Conservation (phyloP, 768 basidiomycete genomes). For the Gloeophyllum trabeum region DNA sequence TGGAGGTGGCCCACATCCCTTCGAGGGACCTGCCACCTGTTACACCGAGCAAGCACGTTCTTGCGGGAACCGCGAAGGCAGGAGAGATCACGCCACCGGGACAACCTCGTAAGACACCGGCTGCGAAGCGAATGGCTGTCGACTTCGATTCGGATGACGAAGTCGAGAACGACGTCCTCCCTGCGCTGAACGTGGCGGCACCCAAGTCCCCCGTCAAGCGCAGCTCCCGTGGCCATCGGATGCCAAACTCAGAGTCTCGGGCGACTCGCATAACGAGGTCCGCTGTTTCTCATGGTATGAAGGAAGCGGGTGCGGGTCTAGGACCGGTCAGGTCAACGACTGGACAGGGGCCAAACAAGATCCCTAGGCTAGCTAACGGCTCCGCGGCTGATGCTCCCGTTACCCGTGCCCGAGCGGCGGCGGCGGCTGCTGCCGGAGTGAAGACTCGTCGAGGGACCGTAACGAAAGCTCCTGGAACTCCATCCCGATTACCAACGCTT, state of each 20-base stretch:
- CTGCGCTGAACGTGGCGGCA: conserved; percentile 41
- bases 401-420: conserved; percentile 35
- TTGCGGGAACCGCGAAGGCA: conserved; percentile 58
- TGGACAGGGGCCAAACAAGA: conserved; percentile 25
- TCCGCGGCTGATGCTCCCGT: conserved; percentile 22
- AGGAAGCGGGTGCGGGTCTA: conserved; percentile 5
- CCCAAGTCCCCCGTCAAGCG: conserved; percentile 8
- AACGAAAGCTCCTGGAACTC: conserved; percentile 47
- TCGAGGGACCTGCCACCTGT: conserved; percentile 48
- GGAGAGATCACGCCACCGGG: conserved; percentile 66
- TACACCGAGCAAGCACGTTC: conserved; percentile 71
- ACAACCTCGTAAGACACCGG: conserved; percentile 83
- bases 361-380: conserved; percentile 24
- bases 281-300: conserved; percentile 2
- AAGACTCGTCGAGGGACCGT: conserved; percentile 24
- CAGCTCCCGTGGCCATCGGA: conserved; percentile 16
- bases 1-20: conserved; percentile 11
- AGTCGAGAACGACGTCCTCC: conserved; percentile 51
- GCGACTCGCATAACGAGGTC: conserved; percentile 69
- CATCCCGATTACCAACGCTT: conserved; percentile 71
- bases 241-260: conserved; percentile 59
- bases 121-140: conserved; percentile 55
- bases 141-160: conserved; percentile 59
- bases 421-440: conserved; percentile 23
- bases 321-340: conserved; percentile 12